phyloP scores from a whole-genome alignment of 2,329 filamentous ascomycete species.

The Erysiphe pulchra region DNA sequence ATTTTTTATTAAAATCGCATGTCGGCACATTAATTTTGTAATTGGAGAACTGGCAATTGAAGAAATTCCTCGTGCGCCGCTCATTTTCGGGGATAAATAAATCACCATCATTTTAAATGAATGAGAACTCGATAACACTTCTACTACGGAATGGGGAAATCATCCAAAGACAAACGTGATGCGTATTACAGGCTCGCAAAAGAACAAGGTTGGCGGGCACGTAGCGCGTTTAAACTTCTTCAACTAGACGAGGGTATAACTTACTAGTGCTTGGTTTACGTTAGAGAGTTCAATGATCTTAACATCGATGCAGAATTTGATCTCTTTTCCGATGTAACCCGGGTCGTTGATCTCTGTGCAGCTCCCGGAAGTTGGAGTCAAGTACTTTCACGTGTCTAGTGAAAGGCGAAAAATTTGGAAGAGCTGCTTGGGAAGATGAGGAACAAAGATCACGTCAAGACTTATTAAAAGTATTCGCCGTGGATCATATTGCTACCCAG shows the following conservation, averaged over 20 bases:
- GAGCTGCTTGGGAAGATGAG: slow-evolving; percentile 66
- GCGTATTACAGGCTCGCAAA: slow-evolving; percentile 95
- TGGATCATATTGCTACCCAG: not conserved
- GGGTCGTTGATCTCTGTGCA: slow-evolving; percentile 87
- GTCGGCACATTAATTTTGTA: not conserved
- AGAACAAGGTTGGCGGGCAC: slow-evolving; percentile 92
- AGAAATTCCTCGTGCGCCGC: too few species aligned
- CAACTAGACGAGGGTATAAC: slow-evolving; percentile 57
- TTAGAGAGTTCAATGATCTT: not conserved
- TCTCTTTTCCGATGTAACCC: slow-evolving; percentile 67
- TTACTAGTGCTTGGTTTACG: not conserved
- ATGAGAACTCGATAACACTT: too few species aligned
- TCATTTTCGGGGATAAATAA: too few species aligned
- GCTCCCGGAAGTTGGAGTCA: slow-evolving; percentile 95
- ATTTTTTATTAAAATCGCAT: too few species aligned
- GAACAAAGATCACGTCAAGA: slow-evolving; percentile 38
- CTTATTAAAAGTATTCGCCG: slow-evolving; percentile 20
- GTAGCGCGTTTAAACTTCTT: slow-evolving; percentile 88
- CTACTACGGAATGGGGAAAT: slow-evolving; percentile 50
- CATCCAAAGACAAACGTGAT: slow-evolving; percentile 95
- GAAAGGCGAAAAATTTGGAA: slow-evolving; percentile 74
- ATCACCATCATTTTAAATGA: too few species aligned
- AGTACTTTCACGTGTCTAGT: slow-evolving; percentile 85
- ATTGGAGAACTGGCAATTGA: too few species aligned
- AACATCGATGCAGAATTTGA: slow-evolving; percentile 45